Percentiles rank a stretch among this genome's conserved stretches.
These are phyloP conservation scores for Inga laurina DNA, from an alignment of 306 rosid genomes.

Conservation along the genomic window DNA sequence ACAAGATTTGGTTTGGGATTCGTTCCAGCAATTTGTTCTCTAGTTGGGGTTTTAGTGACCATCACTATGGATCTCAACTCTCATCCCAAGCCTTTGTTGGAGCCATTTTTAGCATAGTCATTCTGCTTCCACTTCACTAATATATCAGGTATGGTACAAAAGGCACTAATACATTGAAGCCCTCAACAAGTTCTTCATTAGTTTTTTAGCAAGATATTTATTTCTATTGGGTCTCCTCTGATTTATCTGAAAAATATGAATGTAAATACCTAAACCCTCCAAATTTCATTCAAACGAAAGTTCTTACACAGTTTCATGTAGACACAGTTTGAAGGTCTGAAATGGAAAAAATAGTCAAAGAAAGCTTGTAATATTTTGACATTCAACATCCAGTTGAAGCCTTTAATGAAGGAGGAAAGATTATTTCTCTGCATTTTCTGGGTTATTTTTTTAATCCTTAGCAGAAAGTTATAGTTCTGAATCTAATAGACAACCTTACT, in stretches of 20 bases:
- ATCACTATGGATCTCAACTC: conserved; percentile 67
- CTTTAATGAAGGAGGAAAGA: background rate
- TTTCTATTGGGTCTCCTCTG: conserved; percentile 8
- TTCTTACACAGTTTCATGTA: background rate
- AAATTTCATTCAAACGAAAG: conserved; percentile 13
- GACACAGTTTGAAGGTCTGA: background rate
- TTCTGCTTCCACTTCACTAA: conserved; percentile 6
- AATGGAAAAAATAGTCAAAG: background rate
- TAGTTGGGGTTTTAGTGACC: conserved; percentile 64
- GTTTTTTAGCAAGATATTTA: conserved; percentile 11
- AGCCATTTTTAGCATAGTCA: conserved; percentile 63
- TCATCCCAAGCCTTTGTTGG: conserved; percentile 55
- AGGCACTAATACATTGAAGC: conserved; percentile 10
- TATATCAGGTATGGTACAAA: background rate
- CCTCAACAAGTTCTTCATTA: background rate
- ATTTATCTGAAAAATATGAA: background rate
- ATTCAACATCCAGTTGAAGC: background rate
- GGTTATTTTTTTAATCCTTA: background rate
- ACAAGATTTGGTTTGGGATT: conserved; percentile 84
- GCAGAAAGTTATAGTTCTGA: background rate
- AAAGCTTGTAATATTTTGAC: background rate
- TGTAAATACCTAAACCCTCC: conserved; percentile 9
- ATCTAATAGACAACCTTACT: background rate
- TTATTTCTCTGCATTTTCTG: background rate
- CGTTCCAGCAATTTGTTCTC: conserved; percentile 71